Base-by-base conservation (phyloP, 495 filamentous ascomycete genomes). In the Podospora australis region DNA sequence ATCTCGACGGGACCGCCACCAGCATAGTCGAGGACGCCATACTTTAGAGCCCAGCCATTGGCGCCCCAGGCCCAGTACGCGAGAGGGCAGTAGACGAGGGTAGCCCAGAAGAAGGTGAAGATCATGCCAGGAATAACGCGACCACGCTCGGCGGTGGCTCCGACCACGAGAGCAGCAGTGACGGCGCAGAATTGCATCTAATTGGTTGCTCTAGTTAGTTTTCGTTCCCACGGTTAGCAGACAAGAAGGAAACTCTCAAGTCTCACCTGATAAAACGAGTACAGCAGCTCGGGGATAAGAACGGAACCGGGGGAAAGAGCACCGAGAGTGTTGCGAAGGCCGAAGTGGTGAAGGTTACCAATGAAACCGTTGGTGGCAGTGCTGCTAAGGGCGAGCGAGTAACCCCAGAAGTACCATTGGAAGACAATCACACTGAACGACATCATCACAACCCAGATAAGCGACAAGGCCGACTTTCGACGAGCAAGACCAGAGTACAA, bases 351-450 rank as follows among this genome's bases (percentile, higher is more conserved):
- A 25, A 97, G 75, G 57, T 91, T 78, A 39, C 92, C 92, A 58
- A 97, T 95, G 69, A 82, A 98, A 29, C 72, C 72, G 56, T 75
- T 87, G 42, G 86, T 90, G 28, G 87, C 91, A 4, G 80, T 74
- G 62, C 84, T 82, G 40, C 87, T 92, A 71, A 97, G 95, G 34
- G 92, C 80, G 41, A 98, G 70, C 3, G 89, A 95, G 64, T 96
- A 97, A 35, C 92, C 92, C 94, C 92, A 97, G 74, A 98, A 96
- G 74, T 96, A 98, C 91, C 92, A 98, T 63, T 97, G 92, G 71
- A 97, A 95, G 22, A 85, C 83, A 17, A 95, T 80, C 41, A 98
- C 83, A 24, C 88, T 90, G 40, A 83, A 82, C 13, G 90, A 88
- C 74, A 92, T 89, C 67, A 97, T 80, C 52, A 83, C 86, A 7